Evolutionary conservation across 192 early-diverging fungal species (phyloP), one percentile per base, ranked within the genome.

Genomic region (Lunasporangiospora selenospora): DNA sequence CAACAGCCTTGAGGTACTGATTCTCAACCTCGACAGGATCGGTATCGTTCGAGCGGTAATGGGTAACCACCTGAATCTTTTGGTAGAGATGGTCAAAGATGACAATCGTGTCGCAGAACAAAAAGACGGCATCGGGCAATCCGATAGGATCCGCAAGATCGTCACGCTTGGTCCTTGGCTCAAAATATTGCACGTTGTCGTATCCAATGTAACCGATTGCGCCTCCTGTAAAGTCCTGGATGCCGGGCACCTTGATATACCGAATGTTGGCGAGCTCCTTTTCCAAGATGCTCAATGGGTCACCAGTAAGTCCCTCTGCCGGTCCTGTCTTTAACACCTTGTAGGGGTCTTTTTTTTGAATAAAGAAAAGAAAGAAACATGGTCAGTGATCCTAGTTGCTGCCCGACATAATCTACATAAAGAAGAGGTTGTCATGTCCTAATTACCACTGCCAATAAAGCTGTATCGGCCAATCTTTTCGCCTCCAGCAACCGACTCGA

Each of bases 181-280:
- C 98, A 90, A 99, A 99, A 75, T 96, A 93, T 75, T 92, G 90
- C 41, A 98, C 89, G 57, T 97, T 98, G 75, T 99, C 98, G 79
- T 96, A 99, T 40, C 90, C 83, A 52, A 99, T 93, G 76, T 96
- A 99, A 18, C 98, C 98, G 49, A 99, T 89, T 4, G 96, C 98
- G 24, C 98, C 98, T 69, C 96, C 96, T 51, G 93, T 95, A 54
- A 95, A 95, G 24, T 80, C 66, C 51, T 94, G 95, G 41, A 98
- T 75, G 6, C 90, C 95, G 1, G 90, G 87, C 7, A 98, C 83
- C 19, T 80, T 81, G 19, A 97, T 91, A 60, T 91, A 95, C 41
- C 82, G 79, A 31, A 97, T 80, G 37, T 80, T 61, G 21, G 82
- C 79, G 56, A 99, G 82, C 73, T 96, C 92, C n/a, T 92, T 76